These are phyloP conservation scores for Colletotrichum eremochloae DNA, from an alignment of 2,329 filamentous ascomycete species.

Conservation along the genomic window DNA sequence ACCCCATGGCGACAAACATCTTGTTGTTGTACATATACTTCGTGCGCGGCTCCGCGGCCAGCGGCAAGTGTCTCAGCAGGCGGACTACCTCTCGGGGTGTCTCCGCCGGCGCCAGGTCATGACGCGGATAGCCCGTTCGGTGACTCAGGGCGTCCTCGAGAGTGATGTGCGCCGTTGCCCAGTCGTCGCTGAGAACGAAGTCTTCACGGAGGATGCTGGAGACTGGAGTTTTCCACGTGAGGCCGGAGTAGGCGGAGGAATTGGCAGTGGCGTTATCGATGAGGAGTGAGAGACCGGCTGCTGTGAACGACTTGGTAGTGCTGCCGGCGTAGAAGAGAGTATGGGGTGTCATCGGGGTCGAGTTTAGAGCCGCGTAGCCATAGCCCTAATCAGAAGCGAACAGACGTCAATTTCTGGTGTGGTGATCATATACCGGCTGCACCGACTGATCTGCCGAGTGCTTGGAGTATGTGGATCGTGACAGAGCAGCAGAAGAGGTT, in stretches of 20 bases:
- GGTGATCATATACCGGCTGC: neutral
- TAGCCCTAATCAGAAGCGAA: conserved; percentile 50
- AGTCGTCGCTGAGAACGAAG: conserved; percentile 62
- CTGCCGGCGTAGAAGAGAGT: conserved; percentile 69
- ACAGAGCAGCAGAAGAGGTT: neutral
- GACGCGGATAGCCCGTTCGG: conserved; percentile 62
- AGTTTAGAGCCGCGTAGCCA: conserved; percentile 52
- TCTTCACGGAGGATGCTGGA: conserved; percentile 63
- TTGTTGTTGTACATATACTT: conserved; percentile 64
- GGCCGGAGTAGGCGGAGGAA: conserved; percentile 48
- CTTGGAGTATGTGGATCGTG: neutral
- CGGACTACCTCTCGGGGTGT: conserved; percentile 55
- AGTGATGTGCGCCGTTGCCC: conserved; percentile 62
- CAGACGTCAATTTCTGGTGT: neutral
- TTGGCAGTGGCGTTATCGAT: conserved; percentile 55
- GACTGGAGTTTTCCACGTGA: conserved; percentile 63
- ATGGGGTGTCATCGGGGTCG: conserved; percentile 55
- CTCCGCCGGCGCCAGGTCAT: conserved; percentile 50
- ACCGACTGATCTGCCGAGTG: neutral
- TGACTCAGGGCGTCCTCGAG: conserved; percentile 68
- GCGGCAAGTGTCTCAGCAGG: conserved; percentile 60
- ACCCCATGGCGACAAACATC: conserved; percentile 60
- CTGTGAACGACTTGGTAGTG: conserved; percentile 68
- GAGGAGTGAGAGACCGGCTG: conserved; percentile 63
- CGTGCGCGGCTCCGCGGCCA: conserved; percentile 59